A percentile compares a stretch with the other conserved stretches of the same genome.
These are phyloP conservation scores for Leccinum angustisporum DNA, from an alignment of 1,284 basidiomycete species.

Conservation along the genomic window DNA sequence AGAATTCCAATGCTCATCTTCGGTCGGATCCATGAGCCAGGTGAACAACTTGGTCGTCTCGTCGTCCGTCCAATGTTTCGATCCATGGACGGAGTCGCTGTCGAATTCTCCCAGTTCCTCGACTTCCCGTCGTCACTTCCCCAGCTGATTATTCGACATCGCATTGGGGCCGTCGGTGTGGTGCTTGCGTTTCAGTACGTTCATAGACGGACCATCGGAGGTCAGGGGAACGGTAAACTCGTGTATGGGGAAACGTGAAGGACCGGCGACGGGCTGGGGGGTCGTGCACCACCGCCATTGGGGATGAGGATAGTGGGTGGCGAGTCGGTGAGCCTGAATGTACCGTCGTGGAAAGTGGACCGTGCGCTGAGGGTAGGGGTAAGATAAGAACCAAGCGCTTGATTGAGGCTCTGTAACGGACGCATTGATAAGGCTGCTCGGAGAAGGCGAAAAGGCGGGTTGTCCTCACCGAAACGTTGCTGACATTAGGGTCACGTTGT, in stretches of 20 bases:
- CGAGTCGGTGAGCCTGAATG: constrained; percentile 34
- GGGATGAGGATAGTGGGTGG: constrained; percentile 35
- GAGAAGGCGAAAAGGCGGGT: not conserved
- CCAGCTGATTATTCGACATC: constrained; percentile 35
- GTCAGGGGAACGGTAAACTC: constrained; percentile 34
- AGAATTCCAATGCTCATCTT: constrained; percentile 72
- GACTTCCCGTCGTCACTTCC: constrained; percentile 51
- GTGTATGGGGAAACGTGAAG: constrained; percentile 35
- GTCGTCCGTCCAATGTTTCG: constrained; percentile 79
- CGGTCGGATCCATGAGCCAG: constrained; percentile 68
- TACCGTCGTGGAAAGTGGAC: constrained; percentile 30
- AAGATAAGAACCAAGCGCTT: constrained; percentile 35
- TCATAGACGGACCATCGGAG: constrained; percentile 26
- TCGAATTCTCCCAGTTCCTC: constrained; percentile 50
- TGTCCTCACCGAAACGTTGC: constrained; percentile 34
- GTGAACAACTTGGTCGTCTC: constrained; percentile 71
- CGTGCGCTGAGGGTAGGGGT: constrained; percentile 33
- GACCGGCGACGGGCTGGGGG: constrained; percentile 30
- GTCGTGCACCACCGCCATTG: constrained; percentile 23
- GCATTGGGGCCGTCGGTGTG: constrained; percentile 41
- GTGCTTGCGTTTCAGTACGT: constrained; percentile 47
- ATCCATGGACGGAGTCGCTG: constrained; percentile 53
- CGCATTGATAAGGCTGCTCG: constrained; percentile 6
- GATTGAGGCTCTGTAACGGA: constrained; percentile 33
- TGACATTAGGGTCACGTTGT: constrained; percentile 37